Base-by-base conservation (phyloP, 495 filamentous ascomycete species). In the Neurospora discreta region DNA sequence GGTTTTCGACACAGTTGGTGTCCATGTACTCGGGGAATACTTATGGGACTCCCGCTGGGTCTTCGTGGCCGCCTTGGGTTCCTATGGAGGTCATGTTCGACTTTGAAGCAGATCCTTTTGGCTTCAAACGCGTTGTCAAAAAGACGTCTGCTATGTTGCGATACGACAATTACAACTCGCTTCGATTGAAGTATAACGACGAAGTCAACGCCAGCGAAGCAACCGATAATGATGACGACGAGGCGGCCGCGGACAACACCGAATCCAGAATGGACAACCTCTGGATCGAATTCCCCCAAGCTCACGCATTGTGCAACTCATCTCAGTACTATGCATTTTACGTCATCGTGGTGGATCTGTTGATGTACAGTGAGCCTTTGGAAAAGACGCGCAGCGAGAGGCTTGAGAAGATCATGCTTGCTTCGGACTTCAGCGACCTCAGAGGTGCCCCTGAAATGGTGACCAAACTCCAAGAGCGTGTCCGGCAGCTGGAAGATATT, bases 381-480 rank as follows among this genome's bases (percentile, higher is more conserved):
- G 96, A 99, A 82, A 99, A 99, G 83, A 93, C 95, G 20, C 87
- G 95, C 26, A 96, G 87, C 71, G 96, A 99, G 78, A 89, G 92
- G 70, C 83, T 99, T 11, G 95, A 99, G 80, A 97, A 96, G 85
- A 99, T 99, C 77, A 97, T 99, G 92, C 89, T 98, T 33, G 95
- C 93, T n/a, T 98, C 96, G 15, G 95, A 99, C 83, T 99, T 99
- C 80, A 99, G 95, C 81, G 95, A 99, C 77, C 86, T 99, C 39
- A 89, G 92, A 46, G 95, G 95, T 40, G 92, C 94, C 5, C 94
- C 96, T 0, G 93, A 97, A 80, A 94, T 97, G 90, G 94, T 98
- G 30, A 90, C 90, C 76, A 90, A 89, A 77, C 85, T 99, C 18
- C 95, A 99, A 78, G 90, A 94, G 74, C 89, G 94, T 20, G 97